phyloP scores from a whole-genome alignment of 305 asterid genomes.

The Rubia peregrina region DNA sequence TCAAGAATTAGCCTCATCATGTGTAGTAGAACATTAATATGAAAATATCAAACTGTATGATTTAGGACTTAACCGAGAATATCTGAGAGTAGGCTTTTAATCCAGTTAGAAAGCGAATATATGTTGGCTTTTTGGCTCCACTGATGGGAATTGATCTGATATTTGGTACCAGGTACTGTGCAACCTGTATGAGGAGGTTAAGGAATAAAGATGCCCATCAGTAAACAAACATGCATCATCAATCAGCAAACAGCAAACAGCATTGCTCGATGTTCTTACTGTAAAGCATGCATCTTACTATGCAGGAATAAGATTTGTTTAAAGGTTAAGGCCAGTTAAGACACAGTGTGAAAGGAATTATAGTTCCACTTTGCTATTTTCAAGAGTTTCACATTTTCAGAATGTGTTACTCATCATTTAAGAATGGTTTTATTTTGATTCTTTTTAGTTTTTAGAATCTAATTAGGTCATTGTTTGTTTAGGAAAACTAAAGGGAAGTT shows the following conservation, averaged over 20 bases:
- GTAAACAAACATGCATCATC: too few relatives aligned
- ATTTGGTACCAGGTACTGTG: slow-evolving; percentile 73
- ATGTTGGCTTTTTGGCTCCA: slow-evolving; percentile 76
- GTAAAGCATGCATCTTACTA: not conserved
- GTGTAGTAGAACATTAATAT: too few relatives aligned
- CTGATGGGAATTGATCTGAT: slow-evolving; percentile 64
- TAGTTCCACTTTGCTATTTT: not conserved
- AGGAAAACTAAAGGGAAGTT: not conserved
- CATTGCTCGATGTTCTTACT: not conserved
- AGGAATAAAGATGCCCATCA: too few relatives aligned
- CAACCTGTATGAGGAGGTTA: slow-evolving; percentile 46
- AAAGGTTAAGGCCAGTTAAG: too few relatives aligned
- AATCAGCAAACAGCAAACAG: not conserved
- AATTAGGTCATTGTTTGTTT: not conserved
- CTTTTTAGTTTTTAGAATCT: not conserved
- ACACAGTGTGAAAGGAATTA: too few relatives aligned
- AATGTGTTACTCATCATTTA: not conserved
- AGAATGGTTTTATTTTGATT: not conserved
- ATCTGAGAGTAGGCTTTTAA: slow-evolving; percentile 89
- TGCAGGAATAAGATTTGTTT: too few relatives aligned
- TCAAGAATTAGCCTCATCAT: too few relatives aligned
- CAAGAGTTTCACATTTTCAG: not conserved
- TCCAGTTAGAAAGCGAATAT: slow-evolving; percentile 89
- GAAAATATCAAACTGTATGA: not conserved
- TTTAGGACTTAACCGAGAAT: slow-evolving; percentile 57